Evolutionary conservation across 2,329 filamentous ascomycete species (phyloP), one percentile per base, ranked within the genome.

Genomic region (Microascus cirrosus): DNA sequence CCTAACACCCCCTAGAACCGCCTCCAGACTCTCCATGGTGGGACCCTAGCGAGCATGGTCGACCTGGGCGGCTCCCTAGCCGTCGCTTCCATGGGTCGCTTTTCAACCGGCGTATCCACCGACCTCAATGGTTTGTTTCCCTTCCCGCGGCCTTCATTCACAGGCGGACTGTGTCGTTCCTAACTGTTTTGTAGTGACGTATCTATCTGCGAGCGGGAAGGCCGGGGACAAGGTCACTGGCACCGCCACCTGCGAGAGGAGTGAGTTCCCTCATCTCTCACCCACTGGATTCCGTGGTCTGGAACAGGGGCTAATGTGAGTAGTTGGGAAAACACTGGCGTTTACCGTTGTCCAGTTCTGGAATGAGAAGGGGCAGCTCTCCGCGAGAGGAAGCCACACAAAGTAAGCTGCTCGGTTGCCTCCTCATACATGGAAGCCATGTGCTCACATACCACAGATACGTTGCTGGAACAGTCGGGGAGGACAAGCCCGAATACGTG

Each of bases 1-100:
- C 15, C 45, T 50, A 22, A 50, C 45, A 50, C 22, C 45, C 22
- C 36, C 5, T 20, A 91, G 86, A 93, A 93, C 66, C 84, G 89
- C 1, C 75, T 93, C 0, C 80, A 84, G 57, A 91, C 86, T 39
- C 78, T 92, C 32, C 89, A 93, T 65, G 89, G 89, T 20, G 89
- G 89, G 3, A 89, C 88, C 0, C 84, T 93, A 32, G 89, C 89
- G 3, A 88, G 84, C 67, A 85, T 92, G 72, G 85, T 86, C 32
- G 84, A 86, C 61, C 72, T 86, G 0, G 83, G 83, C 12, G 83
- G 83, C 15, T 86, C 83, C 0, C 73, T 86, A 2, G 84, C 83
- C 11, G 82, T 86, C 2, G 83, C 83, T 1, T 86, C 84, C 1
- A 83, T 78, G 61, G 83, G 83, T 0, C 71, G 83, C 1, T 86